phyloP scores from a whole-genome alignment of 192 early-diverging fungal genomes.

The Linnemannia exigua region DNA sequence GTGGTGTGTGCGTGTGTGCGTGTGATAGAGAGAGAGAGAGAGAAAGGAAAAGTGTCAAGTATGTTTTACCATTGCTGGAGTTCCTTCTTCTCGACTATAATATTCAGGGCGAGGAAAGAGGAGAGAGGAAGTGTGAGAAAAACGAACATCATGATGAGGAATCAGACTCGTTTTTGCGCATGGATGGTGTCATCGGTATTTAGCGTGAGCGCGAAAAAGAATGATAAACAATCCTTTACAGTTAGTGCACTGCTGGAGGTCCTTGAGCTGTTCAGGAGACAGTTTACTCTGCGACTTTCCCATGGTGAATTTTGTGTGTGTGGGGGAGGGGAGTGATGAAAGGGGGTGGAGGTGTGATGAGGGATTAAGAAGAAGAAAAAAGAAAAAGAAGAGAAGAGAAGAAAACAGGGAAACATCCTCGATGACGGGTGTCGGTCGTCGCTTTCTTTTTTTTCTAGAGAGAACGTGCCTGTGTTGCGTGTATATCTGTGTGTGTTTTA shows the following conservation, averaged over 20 bases:
- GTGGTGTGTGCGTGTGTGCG: too few species aligned
- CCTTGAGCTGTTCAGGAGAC: slow-evolving; percentile 78
- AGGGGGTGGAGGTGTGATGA: neutral
- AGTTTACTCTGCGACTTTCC: slow-evolving; percentile 90
- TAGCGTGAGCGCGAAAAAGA: too few species aligned
- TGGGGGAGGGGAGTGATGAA: neutral
- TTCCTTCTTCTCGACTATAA: slow-evolving; percentile 87
- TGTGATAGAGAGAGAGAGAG: too few species aligned
- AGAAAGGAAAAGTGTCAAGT: neutral
- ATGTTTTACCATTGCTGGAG: slow-evolving; percentile 87
- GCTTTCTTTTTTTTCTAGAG: neutral
- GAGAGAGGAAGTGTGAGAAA: neutral
- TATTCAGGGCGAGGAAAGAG: neutral
- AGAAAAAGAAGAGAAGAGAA: neutral
- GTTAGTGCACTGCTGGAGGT: slow-evolving; percentile 82
- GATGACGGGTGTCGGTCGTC: neutral
- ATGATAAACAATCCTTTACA: slow-evolving; percentile 68
- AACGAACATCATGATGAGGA: neutral
- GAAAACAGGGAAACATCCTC: neutral
- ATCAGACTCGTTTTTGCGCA: too few species aligned
- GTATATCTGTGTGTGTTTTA: too few species aligned
- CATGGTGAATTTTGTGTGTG: slow-evolving; percentile 61
- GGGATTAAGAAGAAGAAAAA: neutral
- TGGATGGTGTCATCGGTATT: too few species aligned
- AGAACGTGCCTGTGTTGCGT: too few species aligned